A percentile compares a stretch with the other conserved stretches of the same genome.
These are phyloP conservation scores for Lyophyllum shimeji DNA, from an alignment of 768 basidiomycete genomes.

Conservation along the genomic window DNA sequence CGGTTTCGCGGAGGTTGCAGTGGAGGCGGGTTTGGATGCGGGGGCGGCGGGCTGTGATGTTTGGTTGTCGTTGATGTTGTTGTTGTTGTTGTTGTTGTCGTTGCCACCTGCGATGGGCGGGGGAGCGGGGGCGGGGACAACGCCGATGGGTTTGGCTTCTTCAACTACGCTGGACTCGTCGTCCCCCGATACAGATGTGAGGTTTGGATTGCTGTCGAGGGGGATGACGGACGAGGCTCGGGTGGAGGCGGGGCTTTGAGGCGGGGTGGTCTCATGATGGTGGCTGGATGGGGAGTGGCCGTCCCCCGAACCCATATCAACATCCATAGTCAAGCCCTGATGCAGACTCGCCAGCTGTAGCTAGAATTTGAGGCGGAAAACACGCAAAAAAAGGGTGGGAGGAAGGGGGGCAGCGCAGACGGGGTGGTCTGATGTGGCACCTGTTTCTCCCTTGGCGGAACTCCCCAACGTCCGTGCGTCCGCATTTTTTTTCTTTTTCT, in stretches of 20 bases:
- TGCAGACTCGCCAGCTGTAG: not conserved
- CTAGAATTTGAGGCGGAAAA: constrained; percentile 13
- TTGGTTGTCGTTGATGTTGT: too few species aligned
- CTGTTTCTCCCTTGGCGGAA: constrained; percentile 19
- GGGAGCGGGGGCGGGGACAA: not conserved
- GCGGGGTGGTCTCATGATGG: not conserved
- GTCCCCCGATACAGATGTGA: not conserved
- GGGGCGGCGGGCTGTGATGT: constrained; percentile 1
- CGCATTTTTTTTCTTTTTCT: constrained; percentile 10
- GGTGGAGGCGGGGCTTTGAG: not conserved
- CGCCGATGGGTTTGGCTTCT: not conserved
- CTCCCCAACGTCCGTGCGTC: constrained; percentile 27
- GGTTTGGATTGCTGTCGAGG: not conserved
- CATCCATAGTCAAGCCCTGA: constrained; percentile 2
- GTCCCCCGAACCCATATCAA: not conserved
- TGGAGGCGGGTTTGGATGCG: constrained; percentile 14
- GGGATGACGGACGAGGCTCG: not conserved
- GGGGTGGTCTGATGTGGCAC: constrained; percentile 13
- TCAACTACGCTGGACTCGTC: not conserved
- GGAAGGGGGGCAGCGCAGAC: constrained; percentile 1
- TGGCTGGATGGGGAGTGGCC: not conserved
- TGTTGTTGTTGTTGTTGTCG: constrained; percentile 11
- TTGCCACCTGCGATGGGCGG: not conserved
- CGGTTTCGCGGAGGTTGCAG: constrained; percentile 41
- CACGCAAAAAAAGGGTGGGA: constrained; percentile 8